Percentiles rank a stretch among this genome's conserved stretches.
Conservation (phyloP, 306 rosid genomes). For the Rosa persica region DNA sequence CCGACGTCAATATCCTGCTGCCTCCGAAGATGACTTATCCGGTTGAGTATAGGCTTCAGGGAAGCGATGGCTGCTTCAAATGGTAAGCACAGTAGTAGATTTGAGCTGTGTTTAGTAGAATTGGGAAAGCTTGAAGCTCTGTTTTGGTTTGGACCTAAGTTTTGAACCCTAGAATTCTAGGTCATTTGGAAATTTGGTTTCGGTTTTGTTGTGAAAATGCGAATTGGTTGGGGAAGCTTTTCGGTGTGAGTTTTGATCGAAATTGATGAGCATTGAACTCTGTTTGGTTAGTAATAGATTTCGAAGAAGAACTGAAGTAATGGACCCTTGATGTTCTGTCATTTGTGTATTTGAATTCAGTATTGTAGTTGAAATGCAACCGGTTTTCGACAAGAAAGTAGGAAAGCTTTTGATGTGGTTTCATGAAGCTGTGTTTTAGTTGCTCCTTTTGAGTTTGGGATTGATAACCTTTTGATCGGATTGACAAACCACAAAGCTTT, state of each 20-base stretch:
- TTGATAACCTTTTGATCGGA: neutral
- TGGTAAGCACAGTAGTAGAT: conserved; percentile 37
- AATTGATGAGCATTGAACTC: neutral
- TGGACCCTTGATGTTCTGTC: neutral
- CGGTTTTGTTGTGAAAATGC: neutral
- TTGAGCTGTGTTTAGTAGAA: neutral
- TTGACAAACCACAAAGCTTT: neutral
- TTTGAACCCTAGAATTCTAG: neutral
- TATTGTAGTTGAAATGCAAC: neutral
- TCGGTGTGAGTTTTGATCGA: neutral
- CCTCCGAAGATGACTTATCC: conserved; percentile 85
- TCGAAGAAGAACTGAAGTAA: neutral
- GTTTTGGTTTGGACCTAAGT: neutral
- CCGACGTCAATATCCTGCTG: conserved; percentile 74
- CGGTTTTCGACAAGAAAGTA: neutral
- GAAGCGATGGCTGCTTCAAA: conserved; percentile 94
- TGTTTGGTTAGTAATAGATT: neutral
- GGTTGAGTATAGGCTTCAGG: conserved; percentile 82
- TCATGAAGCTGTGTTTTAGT: neutral
- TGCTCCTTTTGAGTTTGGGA: neutral
- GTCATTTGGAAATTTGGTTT: neutral
- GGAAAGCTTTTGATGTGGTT: neutral
- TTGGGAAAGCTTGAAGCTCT: neutral
- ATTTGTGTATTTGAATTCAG: neutral
- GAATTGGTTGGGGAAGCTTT: neutral